These are phyloP conservation scores for Aspergillus leporis DNA, from an alignment of 495 filamentous ascomycete species.

Conservation along the genomic window DNA sequence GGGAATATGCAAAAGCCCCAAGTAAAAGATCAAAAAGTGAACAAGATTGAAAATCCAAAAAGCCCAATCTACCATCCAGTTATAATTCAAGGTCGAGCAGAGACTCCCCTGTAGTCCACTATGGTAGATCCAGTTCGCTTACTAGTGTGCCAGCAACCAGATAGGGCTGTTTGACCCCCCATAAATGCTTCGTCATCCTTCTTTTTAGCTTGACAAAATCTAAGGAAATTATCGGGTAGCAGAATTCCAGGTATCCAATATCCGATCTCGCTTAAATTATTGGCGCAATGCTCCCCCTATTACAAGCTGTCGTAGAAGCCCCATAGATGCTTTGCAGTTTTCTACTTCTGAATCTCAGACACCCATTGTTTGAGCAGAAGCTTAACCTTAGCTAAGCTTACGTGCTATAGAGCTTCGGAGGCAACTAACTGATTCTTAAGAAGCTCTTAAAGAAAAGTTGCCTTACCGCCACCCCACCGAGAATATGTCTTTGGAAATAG, in stretches of 20 bases:
- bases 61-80: no score
- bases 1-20: no score
- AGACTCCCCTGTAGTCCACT: no score
- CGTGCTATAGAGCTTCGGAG: neutral
- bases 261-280: neutral
- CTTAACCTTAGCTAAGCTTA: neutral
- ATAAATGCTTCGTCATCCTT: no score
- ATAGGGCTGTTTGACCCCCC: no score
- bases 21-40: no score
- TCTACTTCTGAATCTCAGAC: neutral
- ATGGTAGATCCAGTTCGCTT: no score
- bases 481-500: neutral
- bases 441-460: neutral
- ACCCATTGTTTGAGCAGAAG: neutral
- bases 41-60: no score
- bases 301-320: neutral
- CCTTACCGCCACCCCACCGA: neutral
- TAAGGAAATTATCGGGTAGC: no score
- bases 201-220: no score
- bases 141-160: no score
- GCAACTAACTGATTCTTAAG: neutral
- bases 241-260: conserved; percentile 36
- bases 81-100: no score
- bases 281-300: neutral
- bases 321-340: neutral